Evolutionary conservation across 805 yeast genomes (phyloP).

Genomic region (Sungouiozyma ichnusensis): DNA sequence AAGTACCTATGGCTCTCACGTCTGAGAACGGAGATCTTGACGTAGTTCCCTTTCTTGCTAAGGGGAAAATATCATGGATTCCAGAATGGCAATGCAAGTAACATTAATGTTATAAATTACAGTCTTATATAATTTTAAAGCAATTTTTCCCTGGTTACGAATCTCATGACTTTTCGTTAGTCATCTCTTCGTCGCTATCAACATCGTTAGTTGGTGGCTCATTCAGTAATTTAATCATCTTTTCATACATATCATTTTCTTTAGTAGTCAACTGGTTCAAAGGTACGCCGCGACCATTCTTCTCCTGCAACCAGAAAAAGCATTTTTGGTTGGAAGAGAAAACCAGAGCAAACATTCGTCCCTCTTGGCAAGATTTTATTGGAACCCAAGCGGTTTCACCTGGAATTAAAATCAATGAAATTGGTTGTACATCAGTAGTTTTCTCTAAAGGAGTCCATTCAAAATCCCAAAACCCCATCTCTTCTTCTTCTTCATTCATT

Average conservation of each 20-base stretch:
- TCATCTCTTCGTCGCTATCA: constrained; percentile 12
- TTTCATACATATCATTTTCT: constrained; percentile 43
- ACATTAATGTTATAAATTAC: background rate
- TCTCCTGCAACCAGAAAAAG: constrained; percentile 66
- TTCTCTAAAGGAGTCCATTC: constrained; percentile 26
- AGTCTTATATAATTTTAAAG: background rate
- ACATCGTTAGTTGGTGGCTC: constrained; percentile 19
- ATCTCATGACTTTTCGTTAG: constrained; percentile 10
- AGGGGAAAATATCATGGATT: constrained; percentile 60
- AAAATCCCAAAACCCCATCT: constrained; percentile 27
- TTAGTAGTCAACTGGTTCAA: constrained; percentile 40
- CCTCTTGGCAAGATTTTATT: constrained; percentile 58
- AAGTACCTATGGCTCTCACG: constrained; percentile 47
- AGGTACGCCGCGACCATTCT: constrained; percentile 42
- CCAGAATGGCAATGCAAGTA: constrained; percentile 50
- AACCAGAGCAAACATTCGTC: constrained; percentile 63
- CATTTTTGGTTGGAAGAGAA: constrained; percentile 54
- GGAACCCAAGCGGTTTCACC: constrained; percentile 76
- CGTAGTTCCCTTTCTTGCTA: constrained; percentile 82
- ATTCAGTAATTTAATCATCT: constrained; percentile 40
- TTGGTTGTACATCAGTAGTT: constrained; percentile 18
- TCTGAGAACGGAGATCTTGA: constrained; percentile 31
- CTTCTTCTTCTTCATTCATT: constrained; percentile 25
- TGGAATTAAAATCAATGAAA: constrained; percentile 57
- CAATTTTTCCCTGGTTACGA: too few relatives aligned